Percentiles rank a stretch among this genome's conserved stretches.
Conservation (phyloP, 2,329 filamentous ascomycete genomes). For the Didymella exigua region DNA sequence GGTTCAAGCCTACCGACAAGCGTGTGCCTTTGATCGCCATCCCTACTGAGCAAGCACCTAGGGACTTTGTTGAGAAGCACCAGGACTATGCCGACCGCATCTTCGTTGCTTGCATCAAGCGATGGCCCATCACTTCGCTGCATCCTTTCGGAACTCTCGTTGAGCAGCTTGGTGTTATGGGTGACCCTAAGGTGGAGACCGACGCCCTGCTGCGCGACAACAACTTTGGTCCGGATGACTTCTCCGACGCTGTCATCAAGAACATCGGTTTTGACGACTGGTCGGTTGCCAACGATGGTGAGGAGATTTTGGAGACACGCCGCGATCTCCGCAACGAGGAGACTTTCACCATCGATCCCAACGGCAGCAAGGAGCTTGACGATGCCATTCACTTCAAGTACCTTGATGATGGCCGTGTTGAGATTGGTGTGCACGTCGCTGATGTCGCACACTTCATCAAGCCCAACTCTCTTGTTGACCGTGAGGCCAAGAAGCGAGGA, state of each 20-base stretch:
- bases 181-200: constrained; percentile 95
- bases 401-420: constrained; percentile 80
- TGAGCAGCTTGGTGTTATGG: constrained; percentile 96
- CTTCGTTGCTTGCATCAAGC: constrained; percentile 98
- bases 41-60: constrained; percentile 94
- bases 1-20: constrained; percentile 99
- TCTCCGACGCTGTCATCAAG: constrained; percentile 92
- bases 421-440: constrained; percentile 93
- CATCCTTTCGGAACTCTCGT: constrained; percentile 98
- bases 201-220: constrained; percentile 97
- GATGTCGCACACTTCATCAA: constrained; percentile 98
- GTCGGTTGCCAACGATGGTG: constrained; percentile 83
- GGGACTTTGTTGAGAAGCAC: constrained; percentile 98
- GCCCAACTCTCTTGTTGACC: constrained; percentile 90
- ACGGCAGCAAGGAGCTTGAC: constrained; percentile 84
- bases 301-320: constrained; percentile 72
- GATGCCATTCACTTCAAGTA: constrained; percentile 92
- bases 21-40: constrained; percentile 97
- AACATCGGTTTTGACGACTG: constrained; percentile 92
- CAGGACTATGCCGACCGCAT: constrained; percentile 97
- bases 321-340: constrained; percentile 90
- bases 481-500: constrained; percentile 96
- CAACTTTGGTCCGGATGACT: constrained; percentile 97
- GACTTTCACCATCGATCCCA: constrained; percentile 90
- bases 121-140: constrained; percentile 99